A percentile compares a stretch with the other conserved stretches of the same genome.
Conservation (phyloP, 139 green algal species). For the Eudorina sp. region DNA sequence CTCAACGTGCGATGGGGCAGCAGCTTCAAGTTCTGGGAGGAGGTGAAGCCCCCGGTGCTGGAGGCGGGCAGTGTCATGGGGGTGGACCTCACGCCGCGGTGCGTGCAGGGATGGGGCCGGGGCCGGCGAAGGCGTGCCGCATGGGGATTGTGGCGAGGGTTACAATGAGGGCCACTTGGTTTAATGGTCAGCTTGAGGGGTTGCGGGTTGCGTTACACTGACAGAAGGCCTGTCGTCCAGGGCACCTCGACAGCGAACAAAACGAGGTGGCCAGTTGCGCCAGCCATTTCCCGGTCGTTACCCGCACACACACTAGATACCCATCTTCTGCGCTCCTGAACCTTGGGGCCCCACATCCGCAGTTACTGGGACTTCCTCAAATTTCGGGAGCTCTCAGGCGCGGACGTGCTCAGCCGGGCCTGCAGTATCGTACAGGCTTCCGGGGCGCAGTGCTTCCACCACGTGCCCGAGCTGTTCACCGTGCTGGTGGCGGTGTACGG, state of each 20-base stretch:
- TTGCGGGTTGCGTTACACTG: too few species aligned
- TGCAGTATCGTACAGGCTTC: conserved; percentile 11
- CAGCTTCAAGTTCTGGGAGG: not conserved
- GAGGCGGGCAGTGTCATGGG: conserved; percentile 1
- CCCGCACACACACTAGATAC: too few species aligned
- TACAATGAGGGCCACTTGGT: too few species aligned
- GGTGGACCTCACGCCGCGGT: not conserved
- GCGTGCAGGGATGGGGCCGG: not conserved
- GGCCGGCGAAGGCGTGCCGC: too few species aligned
- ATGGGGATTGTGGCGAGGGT: too few species aligned
- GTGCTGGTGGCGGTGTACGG: conserved; percentile 35
- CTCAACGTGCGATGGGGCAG: conserved; percentile 21
- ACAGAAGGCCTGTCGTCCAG: too few species aligned
- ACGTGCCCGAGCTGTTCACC: conserved; percentile 32
- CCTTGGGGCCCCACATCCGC: not conserved
- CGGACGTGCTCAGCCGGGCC: not conserved
- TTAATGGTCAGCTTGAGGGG: too few species aligned
- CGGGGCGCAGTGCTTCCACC: conserved; percentile 35
- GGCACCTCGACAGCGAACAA: too few species aligned
- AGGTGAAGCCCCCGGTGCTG: conserved; percentile 32
- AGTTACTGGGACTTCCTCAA: conserved; percentile 36
- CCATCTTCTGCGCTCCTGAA: too few species aligned
- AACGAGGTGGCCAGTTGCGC: too few species aligned
- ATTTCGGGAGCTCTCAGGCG: conserved; percentile 1
- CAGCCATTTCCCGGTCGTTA: too few species aligned